phyloP scores from a whole-genome alignment of 2,329 filamentous ascomycete genomes.

The Fusarium irregulare region DNA sequence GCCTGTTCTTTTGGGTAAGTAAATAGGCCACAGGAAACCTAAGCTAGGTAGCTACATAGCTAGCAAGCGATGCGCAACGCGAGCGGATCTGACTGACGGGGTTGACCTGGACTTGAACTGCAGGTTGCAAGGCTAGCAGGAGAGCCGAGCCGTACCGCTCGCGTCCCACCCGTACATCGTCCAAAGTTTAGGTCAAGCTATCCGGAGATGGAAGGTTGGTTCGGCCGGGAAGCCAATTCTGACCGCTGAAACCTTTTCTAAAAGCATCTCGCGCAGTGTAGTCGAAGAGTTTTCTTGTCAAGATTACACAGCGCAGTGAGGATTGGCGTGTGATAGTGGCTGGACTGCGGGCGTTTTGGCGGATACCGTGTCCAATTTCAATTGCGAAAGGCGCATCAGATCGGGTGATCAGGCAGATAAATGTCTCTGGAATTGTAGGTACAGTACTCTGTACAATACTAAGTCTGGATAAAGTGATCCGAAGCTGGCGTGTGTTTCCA shows the following conservation, averaged over 20 bases:
- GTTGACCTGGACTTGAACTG: conserved; percentile 13
- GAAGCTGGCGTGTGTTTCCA: conserved; percentile 28
- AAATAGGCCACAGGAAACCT: not conserved
- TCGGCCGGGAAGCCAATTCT: conserved; percentile 32
- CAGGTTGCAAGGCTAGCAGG: conserved; percentile 38
- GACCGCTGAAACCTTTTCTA: conserved; percentile 1
- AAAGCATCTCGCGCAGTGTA: not conserved
- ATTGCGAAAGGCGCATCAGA: not conserved
- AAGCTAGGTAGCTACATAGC: not conserved
- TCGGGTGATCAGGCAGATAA: not conserved
- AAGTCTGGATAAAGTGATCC: conserved; percentile 16
- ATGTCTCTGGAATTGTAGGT: not conserved
- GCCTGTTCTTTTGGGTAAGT: not conserved
- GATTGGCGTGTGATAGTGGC: conserved; percentile 12
- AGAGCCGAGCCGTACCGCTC: conserved; percentile 44
- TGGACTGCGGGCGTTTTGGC: conserved; percentile 10
- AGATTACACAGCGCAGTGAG: not conserved
- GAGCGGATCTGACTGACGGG: conserved; percentile 33
- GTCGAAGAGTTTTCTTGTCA: not conserved
- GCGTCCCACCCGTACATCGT: conserved; percentile 34
- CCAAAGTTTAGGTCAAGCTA: conserved; percentile 26
- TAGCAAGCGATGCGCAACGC: conserved; percentile 18
- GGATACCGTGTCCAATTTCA: conserved; percentile 11
- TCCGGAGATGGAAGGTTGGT: conserved; percentile 18
- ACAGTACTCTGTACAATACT: not conserved